Conservation (phyloP, 1,284 basidiomycete genomes). For the Boletus semigastroideus region DNA sequence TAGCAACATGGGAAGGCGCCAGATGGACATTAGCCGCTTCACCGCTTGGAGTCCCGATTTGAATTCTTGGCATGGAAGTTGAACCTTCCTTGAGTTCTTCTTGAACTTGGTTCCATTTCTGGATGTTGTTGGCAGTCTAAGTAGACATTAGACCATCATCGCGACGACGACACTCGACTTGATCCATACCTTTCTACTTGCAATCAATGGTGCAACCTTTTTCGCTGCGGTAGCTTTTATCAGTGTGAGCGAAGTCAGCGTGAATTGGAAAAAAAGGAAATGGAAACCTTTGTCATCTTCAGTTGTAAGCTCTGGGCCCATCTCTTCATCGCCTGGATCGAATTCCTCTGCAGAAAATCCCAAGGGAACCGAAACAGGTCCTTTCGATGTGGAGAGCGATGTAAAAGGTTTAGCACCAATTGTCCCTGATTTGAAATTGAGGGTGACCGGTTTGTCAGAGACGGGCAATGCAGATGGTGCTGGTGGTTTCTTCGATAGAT, state of each 20-base stretch:
- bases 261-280: constrained; percentile 10
- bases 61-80: constrained; percentile 25
- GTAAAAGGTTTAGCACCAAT: constrained; percentile 40
- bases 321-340: constrained; percentile 42
- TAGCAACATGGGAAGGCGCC: constrained; percentile 4
- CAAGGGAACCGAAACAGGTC: constrained; percentile 44
- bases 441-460: constrained; percentile 74
- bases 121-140: constrained; percentile 85
- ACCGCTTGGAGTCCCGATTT: constrained; percentile 7
- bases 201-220: constrained; percentile 80
- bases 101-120: constrained; percentile 93
- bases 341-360: constrained; percentile 53
- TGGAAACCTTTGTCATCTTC: constrained; percentile 59
- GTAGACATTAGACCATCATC: background rate
- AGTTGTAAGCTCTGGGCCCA: constrained; percentile 26
- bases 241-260: constrained; percentile 25
- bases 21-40: constrained; percentile 6
- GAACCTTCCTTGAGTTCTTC: constrained; percentile 66
- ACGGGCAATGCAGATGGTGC: constrained; percentile 59
- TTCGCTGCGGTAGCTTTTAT: constrained; percentile 57
- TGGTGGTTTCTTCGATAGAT: constrained; percentile 25
- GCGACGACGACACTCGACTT: background rate
- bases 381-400: constrained; percentile 24
- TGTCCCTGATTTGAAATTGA: constrained; percentile 61
- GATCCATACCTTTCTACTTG: constrained; percentile 82